Percentiles rank a stretch among this genome's conserved stretches.
Conservation (phyloP, 371 early-diverging fungal species). For the Lichtheimia corymbifera region DNA sequence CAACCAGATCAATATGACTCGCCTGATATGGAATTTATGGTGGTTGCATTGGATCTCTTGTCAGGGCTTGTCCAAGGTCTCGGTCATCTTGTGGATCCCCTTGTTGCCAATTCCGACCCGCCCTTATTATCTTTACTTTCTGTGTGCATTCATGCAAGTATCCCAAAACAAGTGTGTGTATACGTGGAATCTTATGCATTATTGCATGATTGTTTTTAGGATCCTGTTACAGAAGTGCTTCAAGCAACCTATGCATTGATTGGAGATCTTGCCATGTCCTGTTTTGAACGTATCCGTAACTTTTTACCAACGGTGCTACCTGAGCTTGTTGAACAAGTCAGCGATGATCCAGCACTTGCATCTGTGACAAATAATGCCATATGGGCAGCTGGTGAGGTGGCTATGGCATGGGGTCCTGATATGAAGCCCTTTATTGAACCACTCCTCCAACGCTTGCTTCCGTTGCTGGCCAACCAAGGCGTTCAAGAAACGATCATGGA, state of each 20-base stretch:
- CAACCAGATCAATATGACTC: slow-evolving; percentile 54
- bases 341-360: slow-evolving; percentile 57
- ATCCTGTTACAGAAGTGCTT: slow-evolving; percentile 79
- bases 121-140: slow-evolving; percentile 71
- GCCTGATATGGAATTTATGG: slow-evolving; percentile 85
- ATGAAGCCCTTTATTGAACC: slow-evolving; percentile 69
- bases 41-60: slow-evolving; percentile 89
- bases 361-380: slow-evolving; percentile 90
- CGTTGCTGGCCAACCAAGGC: slow-evolving; percentile 60
- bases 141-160: slow-evolving; percentile 75
- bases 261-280: slow-evolving; percentile 90
- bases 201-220: slow-evolving; percentile 35
- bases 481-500: slow-evolving; percentile 71
- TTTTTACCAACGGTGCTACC: slow-evolving; percentile 75
- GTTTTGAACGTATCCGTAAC: slow-evolving; percentile 72
- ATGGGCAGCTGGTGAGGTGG: slow-evolving; percentile 96
- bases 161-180: not conserved
- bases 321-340: slow-evolving; percentile 75
- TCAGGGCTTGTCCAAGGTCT: slow-evolving; percentile 91
- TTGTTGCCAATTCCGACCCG: slow-evolving; percentile 69
- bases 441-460: slow-evolving; percentile 72
- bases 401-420: slow-evolving; percentile 66
- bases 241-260: slow-evolving; percentile 93
- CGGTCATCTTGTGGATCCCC: slow-evolving; percentile 62
- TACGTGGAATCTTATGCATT: no score